phyloP scores from a whole-genome alignment of 352 stramenopile genomes.

The Phytophthora capsici region DNA sequence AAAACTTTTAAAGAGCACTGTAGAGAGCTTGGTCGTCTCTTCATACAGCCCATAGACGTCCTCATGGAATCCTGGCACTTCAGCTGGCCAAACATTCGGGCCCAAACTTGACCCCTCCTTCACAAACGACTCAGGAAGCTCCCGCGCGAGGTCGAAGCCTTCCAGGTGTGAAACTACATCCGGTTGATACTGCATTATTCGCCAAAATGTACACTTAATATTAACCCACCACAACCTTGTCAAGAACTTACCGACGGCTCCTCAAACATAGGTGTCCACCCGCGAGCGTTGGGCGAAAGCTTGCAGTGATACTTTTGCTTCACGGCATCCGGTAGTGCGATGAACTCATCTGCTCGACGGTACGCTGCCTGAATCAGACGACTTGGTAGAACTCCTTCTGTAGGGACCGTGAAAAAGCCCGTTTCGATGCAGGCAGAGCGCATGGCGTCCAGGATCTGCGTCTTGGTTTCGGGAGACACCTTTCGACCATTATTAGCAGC shows the following conservation, averaged over 20 bases:
- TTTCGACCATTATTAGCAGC: conserved; percentile 10
- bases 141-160: conserved; percentile 75
- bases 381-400: conserved; percentile 54
- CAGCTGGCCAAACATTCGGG: conserved; percentile 75
- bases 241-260: conserved; percentile 87
- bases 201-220: too few relatives aligned
- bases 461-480: conserved; percentile 36
- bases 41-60: conserved; percentile 83
- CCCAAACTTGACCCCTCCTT: conserved; percentile 72
- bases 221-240: too few relatives aligned
- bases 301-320: conserved; percentile 86
- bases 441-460: conserved; percentile 62
- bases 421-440: conserved; percentile 59
- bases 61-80: conserved; percentile 64
- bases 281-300: conserved; percentile 70
- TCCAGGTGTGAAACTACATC: conserved; percentile 80
- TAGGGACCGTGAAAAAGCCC: conserved; percentile 86
- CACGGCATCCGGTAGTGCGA: conserved; percentile 58
- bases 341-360: conserved; percentile 69
- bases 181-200: conserved; percentile 63
- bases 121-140: conserved; percentile 60
- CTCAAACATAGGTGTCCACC: conserved; percentile 87
- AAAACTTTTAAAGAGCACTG: conserved; percentile 76
- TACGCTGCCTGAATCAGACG: conserved; percentile 67
- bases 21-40: conserved; percentile 68